Percentiles rank a stretch among this genome's conserved stretches.
These are phyloP conservation scores for Backusella psychrophila DNA, from an alignment of 192 early-diverging fungal genomes.

Conservation along the genomic window DNA sequence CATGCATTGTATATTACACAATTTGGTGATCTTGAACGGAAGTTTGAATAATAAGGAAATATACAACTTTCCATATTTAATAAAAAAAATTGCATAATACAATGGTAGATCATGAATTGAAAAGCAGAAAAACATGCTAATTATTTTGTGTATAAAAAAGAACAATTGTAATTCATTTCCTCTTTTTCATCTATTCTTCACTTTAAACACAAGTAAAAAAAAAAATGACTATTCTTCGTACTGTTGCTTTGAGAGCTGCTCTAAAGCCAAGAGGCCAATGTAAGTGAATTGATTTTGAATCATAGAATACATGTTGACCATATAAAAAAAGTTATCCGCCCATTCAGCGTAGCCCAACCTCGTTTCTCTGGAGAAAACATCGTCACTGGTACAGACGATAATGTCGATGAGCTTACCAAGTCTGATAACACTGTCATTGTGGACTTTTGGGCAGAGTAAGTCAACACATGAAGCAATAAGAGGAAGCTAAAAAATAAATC, in stretches of 20 bases:
- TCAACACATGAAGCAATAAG: background rate
- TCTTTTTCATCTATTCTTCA: too few relatives aligned
- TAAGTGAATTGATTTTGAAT: background rate
- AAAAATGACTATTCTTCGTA: conserved; percentile 21
- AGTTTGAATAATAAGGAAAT: too few relatives aligned
- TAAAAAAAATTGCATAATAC: too few relatives aligned
- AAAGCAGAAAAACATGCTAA: too few relatives aligned
- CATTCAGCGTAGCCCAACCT: conserved; percentile 18
- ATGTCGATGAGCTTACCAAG: conserved; percentile 52
- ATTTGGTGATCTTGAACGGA: too few relatives aligned
- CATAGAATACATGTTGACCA: background rate
- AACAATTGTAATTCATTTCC: too few relatives aligned
- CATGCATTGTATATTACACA: too few relatives aligned
- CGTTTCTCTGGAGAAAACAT: conserved; percentile 39
- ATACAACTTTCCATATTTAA: too few relatives aligned
- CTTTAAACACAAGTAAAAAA: too few relatives aligned
- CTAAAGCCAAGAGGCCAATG: background rate
- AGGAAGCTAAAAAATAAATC: background rate
- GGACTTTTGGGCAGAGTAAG: conserved; percentile 77
- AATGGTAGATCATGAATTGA: too few relatives aligned
- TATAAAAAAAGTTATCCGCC: background rate
- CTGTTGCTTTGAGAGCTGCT: background rate
- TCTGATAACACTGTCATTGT: conserved; percentile 71
- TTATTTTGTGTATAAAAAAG: too few relatives aligned
- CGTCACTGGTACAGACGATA: conserved; percentile 54